Evolutionary conservation across 1,284 basidiomycete genomes (phyloP).

Genomic region (Dichomitus squalens): DNA sequence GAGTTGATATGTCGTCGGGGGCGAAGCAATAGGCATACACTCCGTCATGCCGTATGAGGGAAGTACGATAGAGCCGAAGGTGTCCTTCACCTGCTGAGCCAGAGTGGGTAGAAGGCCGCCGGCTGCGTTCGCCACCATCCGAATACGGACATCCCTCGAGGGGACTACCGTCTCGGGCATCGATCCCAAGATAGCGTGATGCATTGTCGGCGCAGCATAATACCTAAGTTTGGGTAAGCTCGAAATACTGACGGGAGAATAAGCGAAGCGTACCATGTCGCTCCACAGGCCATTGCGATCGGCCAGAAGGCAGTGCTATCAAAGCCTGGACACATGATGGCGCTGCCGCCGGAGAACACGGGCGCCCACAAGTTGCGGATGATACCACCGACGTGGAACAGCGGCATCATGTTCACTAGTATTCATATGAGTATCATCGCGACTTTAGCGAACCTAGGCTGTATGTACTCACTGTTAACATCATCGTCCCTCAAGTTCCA

Average conservation of each 20-base stretch:
- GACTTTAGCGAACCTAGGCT: too few relatives aligned
- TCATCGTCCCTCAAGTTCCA: conserved; percentile 55
- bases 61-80: conserved; percentile 43
- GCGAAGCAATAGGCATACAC: conserved; percentile 54
- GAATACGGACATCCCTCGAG: conserved; percentile 39
- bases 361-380: conserved; percentile 65
- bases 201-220: conserved; percentile 49
- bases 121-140: conserved; percentile 51
- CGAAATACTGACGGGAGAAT: neutral
- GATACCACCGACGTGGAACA: conserved; percentile 70
- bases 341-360: conserved; percentile 56
- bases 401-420: conserved; percentile 65
- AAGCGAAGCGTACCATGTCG: conserved; percentile 47
- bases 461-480: conserved; percentile 46
- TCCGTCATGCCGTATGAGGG: conserved; percentile 53
- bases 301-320: conserved; percentile 63
- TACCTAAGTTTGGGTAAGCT: conserved; percentile 36
- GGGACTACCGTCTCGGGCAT: conserved; percentile 37
- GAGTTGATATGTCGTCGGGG: conserved; percentile 43
- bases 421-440: neutral
- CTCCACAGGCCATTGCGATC: conserved; percentile 45
- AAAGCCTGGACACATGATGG: conserved; percentile 63
- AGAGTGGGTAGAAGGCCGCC: conserved; percentile 48
- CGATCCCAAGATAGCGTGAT: conserved; percentile 47
- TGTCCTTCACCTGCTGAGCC: conserved; percentile 40